Percentiles rank a stretch among this genome's conserved stretches.
These are phyloP conservation scores for Colletotrichum horii DNA, from an alignment of 2,329 filamentous ascomycete genomes.

Conservation along the genomic window DNA sequence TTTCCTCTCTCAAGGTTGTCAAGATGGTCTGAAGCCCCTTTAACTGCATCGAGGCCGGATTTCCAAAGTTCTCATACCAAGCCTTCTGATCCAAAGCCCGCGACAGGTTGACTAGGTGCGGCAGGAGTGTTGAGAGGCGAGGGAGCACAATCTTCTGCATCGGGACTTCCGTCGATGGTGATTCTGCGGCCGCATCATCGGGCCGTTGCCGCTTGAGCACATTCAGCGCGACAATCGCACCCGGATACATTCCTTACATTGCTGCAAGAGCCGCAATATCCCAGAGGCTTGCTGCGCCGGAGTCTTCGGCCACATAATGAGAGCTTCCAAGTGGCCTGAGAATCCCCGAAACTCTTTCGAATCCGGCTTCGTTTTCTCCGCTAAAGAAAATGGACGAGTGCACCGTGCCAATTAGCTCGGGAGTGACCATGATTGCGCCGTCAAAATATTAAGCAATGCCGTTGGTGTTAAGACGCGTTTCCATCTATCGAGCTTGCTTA, in stretches of 20 bases:
- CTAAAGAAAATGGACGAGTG: slow-evolving; percentile 26
- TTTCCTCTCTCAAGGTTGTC: slow-evolving; percentile 26
- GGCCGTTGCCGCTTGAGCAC: slow-evolving; percentile 24
- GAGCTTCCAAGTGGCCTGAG: slow-evolving; percentile 24
- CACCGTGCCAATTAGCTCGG: slow-evolving; percentile 28
- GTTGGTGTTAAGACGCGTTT: slow-evolving; percentile 12
- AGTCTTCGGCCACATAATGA: slow-evolving; percentile 23
- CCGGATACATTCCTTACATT: slow-evolving; percentile 33
- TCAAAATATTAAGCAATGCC: slow-evolving; percentile 28
- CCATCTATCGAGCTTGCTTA: slow-evolving; percentile 24
- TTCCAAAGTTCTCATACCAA: slow-evolving; percentile 28
- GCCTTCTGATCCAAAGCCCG: slow-evolving; percentile 24
- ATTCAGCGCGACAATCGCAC: slow-evolving; percentile 26
- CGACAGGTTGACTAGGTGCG: slow-evolving; percentile 26
- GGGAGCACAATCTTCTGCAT: slow-evolving; percentile 25
- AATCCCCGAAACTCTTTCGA: not conserved
- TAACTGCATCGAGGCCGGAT: slow-evolving; percentile 30
- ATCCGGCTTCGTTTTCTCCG: slow-evolving; percentile 23
- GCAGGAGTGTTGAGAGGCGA: slow-evolving; percentile 28
- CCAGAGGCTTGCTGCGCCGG: slow-evolving; percentile 25
- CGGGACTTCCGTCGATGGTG: not conserved
- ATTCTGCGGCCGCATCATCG: not conserved
- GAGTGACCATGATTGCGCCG: slow-evolving; percentile 33
- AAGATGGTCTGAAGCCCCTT: slow-evolving; percentile 27
- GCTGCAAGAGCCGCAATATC: slow-evolving; percentile 29